Evolutionary conservation across 345 rosid species (phyloP).

Genomic region (Citrus medica): DNA sequence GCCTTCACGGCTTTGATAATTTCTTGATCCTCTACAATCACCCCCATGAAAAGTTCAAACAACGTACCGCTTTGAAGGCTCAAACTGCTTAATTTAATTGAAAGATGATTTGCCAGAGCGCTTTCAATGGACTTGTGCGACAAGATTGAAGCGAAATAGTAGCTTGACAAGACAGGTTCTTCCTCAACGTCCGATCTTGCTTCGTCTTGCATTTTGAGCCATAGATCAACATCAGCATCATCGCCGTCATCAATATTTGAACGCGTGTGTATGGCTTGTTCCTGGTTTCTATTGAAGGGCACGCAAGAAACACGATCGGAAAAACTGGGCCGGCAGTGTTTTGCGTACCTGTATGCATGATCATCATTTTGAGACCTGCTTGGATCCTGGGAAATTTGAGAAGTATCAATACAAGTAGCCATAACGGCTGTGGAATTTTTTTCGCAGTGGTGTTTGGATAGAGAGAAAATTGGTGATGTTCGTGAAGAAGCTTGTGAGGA

Average conservation of each 20-base stretch:
- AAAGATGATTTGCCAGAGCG: slow-evolving; percentile 70
- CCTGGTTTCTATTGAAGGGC: slow-evolving; percentile 29
- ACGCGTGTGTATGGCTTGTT: slow-evolving; percentile 29
- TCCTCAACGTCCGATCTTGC: slow-evolving; percentile 55
- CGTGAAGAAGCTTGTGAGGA: slow-evolving; percentile 3
- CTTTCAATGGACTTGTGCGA: slow-evolving; percentile 56
- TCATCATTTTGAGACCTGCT: slow-evolving; percentile 41
- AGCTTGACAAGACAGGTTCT: slow-evolving; percentile 71
- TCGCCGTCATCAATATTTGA: slow-evolving; percentile 19
- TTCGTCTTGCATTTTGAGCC: slow-evolving; percentile 65
- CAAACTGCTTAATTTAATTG: slow-evolving; percentile 61
- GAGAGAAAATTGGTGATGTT: not conserved
- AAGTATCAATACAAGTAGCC: slow-evolving; percentile 75
- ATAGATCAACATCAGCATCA: slow-evolving; percentile 24
- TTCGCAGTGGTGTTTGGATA: not conserved
- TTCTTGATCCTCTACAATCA: slow-evolving; percentile 42
- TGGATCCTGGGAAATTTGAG: slow-evolving; percentile 46
- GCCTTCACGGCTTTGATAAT: slow-evolving; percentile 50
- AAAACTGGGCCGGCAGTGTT: slow-evolving; percentile 40
- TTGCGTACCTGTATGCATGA: slow-evolving; percentile 23
- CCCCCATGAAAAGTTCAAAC: slow-evolving; percentile 57
- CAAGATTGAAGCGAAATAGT: slow-evolving; percentile 60
- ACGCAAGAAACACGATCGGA: slow-evolving; percentile 25
- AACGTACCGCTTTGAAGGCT: slow-evolving; percentile 56
- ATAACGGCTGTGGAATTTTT: slow-evolving; percentile 25